phyloP scores from a whole-genome alignment of 2,329 filamentous ascomycete genomes.

The Dendrostoma leiphaemia region DNA sequence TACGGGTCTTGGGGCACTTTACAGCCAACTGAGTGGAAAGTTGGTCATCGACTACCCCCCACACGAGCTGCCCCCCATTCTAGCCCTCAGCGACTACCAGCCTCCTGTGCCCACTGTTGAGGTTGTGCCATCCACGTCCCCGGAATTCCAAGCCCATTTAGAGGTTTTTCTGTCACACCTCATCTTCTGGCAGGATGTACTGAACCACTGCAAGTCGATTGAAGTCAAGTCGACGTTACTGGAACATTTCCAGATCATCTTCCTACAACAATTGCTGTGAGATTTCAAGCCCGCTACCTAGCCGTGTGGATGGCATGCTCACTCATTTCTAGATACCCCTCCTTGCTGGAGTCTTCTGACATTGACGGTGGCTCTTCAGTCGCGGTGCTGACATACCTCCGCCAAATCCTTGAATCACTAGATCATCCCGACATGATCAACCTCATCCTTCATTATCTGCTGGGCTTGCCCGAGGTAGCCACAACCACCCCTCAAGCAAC shows the following conservation, averaged over 20 bases:
- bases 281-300: slow-evolving; percentile 28
- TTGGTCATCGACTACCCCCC: slow-evolving; percentile 76
- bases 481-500: slow-evolving; percentile 34
- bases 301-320: not conserved
- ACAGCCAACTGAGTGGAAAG: slow-evolving; percentile 69
- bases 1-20: slow-evolving; percentile 79
- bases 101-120: slow-evolving; percentile 68
- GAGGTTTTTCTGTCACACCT: slow-evolving; percentile 93
- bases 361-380: slow-evolving; percentile 96
- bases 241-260: slow-evolving; percentile 96
- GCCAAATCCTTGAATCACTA: slow-evolving; percentile 83
- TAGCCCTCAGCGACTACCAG: slow-evolving; percentile 86
- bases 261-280: slow-evolving; percentile 88
- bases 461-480: slow-evolving; percentile 69
- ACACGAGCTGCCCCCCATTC: slow-evolving; percentile 74
- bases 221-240: slow-evolving; percentile 91
- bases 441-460: slow-evolving; percentile 86
- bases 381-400: slow-evolving; percentile 89
- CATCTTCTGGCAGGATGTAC: slow-evolving; percentile 95
- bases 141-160: slow-evolving; percentile 79
- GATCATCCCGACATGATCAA: slow-evolving; percentile 94
- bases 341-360: slow-evolving; percentile 92
- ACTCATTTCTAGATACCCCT: slow-evolving; percentile 70
- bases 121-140: slow-evolving; percentile 70
- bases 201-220: slow-evolving; percentile 89